Base-by-base conservation (phyloP, 306 rosid genomes). In the Prunus fruticosa region DNA sequence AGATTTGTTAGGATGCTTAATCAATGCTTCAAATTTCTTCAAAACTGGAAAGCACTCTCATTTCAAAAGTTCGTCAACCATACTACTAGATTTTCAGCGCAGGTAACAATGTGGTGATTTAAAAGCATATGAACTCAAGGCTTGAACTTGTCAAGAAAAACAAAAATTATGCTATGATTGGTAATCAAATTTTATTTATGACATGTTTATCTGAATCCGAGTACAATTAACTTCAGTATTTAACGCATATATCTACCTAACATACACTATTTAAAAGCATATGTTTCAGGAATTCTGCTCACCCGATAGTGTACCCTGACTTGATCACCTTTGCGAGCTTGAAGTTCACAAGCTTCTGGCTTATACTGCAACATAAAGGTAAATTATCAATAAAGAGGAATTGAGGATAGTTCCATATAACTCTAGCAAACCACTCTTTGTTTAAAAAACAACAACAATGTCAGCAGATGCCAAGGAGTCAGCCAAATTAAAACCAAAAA, bases 271-370 rank as follows among this genome's bases (percentile, higher is more conserved):
- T 1, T 25, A 67, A 41, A 57, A 68, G 8, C 54, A 50, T 23
- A 25, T 34, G 49, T 85, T 82, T 52, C 54, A 18, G 54, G 64
- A 30, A 80, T 61, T 65, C 64, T 69, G 73, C 93, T 84, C 79
- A 92, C 98, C 87, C 93, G 88, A 63, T 95, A 95, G 82, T 95
- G 99, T 66, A 95, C 99, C 87, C 88, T 92, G 81, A 95, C 83
- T 77, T 18, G 88, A 79, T 95, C 99, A 27, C 99, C 99, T 86
- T 95, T 95, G 75, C 84, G 99, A 69, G 99, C 96, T 83, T 91
- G 82, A 80, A 91, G 54, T 22, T 89, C 96, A 88, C 99, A 95
- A 63, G 93, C 80, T 58, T 74, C n/a, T 66, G 97, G 96, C 82
- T 89, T 92, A 82, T 89, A 62, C 99, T 95, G 97, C 82, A 89